Evolutionary conservation across 2,329 filamentous ascomycete species (phyloP).

Genomic region (Scedosporium boydii): DNA sequence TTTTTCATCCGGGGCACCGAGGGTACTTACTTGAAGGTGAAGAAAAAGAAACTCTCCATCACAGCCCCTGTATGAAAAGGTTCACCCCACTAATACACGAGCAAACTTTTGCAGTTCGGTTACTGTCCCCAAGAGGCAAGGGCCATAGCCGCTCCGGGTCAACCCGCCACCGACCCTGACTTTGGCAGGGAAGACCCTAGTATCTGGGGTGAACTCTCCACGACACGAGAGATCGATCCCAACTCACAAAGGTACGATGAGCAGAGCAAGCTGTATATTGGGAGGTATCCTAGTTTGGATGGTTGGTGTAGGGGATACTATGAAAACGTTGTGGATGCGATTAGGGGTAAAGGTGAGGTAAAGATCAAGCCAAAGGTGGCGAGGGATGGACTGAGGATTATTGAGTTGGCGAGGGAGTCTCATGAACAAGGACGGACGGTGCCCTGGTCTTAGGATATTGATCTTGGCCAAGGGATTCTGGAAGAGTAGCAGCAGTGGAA

Average conservation of each 20-base stretch:
- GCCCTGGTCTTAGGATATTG: slow-evolving; percentile 14
- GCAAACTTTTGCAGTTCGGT: slow-evolving; percentile 7
- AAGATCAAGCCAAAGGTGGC: slow-evolving; percentile 27
- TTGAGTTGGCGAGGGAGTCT: slow-evolving; percentile 31
- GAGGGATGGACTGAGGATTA: slow-evolving; percentile 27
- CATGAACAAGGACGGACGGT: slow-evolving; percentile 21
- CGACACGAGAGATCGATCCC: slow-evolving; percentile 24
- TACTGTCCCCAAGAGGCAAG: slow-evolving; percentile 24
- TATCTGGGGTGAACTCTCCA: slow-evolving; percentile 22
- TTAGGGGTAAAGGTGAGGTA: slow-evolving; percentile 26
- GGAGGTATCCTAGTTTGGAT: slow-evolving; percentile 25
- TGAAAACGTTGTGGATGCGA: slow-evolving; percentile 27
- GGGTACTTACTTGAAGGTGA: slow-evolving; percentile 34
- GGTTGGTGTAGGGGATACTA: slow-evolving; percentile 31
- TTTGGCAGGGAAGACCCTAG: slow-evolving; percentile 25
- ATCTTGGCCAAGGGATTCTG: too few relatives aligned
- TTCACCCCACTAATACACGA: background rate
- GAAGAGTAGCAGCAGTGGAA: background rate
- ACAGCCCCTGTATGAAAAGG: background rate
- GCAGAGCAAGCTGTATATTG: slow-evolving; percentile 22
- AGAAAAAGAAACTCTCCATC: background rate
- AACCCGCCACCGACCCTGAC: slow-evolving; percentile 11
- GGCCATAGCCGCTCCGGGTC: slow-evolving; percentile 10
- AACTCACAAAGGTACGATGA: slow-evolving; percentile 20
- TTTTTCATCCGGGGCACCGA: slow-evolving; percentile 55